Evolutionary conservation across 345 rosid species (phyloP).

Genomic region (Barbarea vulgaris): DNA sequence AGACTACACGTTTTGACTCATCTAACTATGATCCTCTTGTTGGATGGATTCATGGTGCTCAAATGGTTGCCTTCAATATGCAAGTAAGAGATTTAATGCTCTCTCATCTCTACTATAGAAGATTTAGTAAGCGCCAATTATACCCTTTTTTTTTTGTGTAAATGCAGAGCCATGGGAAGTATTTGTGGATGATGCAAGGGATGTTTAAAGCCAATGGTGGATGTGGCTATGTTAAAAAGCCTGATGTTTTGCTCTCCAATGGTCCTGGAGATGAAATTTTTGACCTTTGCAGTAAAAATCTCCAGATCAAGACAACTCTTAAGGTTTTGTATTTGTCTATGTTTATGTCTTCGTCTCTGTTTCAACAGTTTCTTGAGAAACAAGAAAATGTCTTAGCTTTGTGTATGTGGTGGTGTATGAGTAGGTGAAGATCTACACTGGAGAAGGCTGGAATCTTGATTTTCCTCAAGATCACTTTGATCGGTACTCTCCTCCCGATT

Average conservation of each 20-base stretch:
- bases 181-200: constrained; percentile 85
- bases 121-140: neutral
- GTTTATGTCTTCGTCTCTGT: neutral
- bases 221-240: constrained; percentile 87
- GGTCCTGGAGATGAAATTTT: constrained; percentile 44
- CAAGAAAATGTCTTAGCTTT: constrained; percentile 20
- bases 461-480: constrained; percentile 70
- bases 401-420: neutral
- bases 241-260: constrained; percentile 53
- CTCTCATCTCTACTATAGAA: neutral
- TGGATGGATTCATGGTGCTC: constrained; percentile 97
- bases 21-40: constrained; percentile 81
- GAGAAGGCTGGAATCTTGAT: constrained; percentile 87
- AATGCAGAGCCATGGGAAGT: constrained; percentile 63
- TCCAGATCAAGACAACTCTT: constrained; percentile 49
- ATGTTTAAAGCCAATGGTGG: constrained; percentile 87
- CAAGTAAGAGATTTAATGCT: constrained; percentile 54
- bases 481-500: constrained; percentile 83
- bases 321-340: constrained; percentile 46
- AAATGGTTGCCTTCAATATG: constrained; percentile 99
- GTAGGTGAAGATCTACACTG: constrained; percentile 60
- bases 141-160: constrained; percentile 6
- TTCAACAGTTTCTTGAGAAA: neutral
- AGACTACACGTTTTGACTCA: constrained; percentile 69
- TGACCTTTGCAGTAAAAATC: constrained; percentile 50